Evolutionary conservation across 2,329 filamentous ascomycete species (phyloP), one percentile per base, ranked within the genome.

Genomic region (Diaporthe nobilis): DNA sequence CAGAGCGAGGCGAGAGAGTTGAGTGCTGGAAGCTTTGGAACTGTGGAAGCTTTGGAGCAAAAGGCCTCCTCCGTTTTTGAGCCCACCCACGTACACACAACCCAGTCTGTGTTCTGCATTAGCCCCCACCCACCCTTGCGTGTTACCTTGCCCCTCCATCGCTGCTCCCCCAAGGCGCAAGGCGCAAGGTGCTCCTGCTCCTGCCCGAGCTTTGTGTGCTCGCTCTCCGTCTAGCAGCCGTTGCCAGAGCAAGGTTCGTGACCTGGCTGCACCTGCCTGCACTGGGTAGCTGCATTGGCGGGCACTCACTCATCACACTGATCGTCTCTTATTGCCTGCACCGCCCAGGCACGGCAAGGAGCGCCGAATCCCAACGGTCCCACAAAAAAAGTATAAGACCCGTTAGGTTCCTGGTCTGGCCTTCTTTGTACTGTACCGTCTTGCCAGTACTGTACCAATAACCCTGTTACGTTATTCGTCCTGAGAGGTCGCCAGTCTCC

Each of bases 381-480:
- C 71, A 73, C 58, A 65, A 73, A 70, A 67, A 72, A 73, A 65
- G 58, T 73, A 73, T 65, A 65, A 73, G 71, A 73, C 51, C 58
- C 71, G 71, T 73, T 73, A 73, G 37, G 39, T 73, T 73, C 71
- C 71, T 63, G 61, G 70, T 49, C 49, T 39, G 49, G 65, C 22
- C 58, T 44, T 57, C 58, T 57, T 73, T 73, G 71, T 73, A 73
- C 71, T 70, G 65, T 70, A 70, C 65, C 65, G 49, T 70, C 65
- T 53, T 39, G 65, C 47, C 65, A 70, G 65, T 70, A 70, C 65
- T 70, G 65, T 55, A 70, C 49, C n/a, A 25, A 51, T 22, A 57
- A 63, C 49, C 71, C 58, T 63, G 71, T 47, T 55, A 47, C 71
- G 49, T 73, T 73, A 57, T 51, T 47, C 31, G 71, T 55, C 58